Conservation (phyloP, 2,329 filamentous ascomycete genomes). For the Colletotrichum plurivorum region DNA sequence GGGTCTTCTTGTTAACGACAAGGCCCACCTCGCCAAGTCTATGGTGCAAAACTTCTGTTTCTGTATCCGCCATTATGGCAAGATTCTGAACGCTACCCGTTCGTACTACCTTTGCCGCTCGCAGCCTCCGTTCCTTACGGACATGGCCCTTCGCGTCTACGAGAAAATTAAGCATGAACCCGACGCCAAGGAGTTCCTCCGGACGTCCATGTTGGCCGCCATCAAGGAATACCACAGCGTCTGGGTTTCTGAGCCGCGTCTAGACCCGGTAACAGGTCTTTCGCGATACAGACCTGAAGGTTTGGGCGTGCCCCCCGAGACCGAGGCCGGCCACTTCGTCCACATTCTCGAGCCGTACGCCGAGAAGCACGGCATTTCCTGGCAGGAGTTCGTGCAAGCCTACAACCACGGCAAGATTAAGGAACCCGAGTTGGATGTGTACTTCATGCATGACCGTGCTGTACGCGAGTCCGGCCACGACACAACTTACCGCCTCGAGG, state of each 20-base stretch:
- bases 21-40: constrained; percentile 87
- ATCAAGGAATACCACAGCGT: constrained; percentile 97
- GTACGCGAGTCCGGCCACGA: constrained; percentile 98
- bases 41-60: constrained; percentile 99
- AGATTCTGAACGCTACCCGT: constrained; percentile 96
- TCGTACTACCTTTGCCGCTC: constrained; percentile 96
- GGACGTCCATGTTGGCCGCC: constrained; percentile 84
- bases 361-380: constrained; percentile 85
- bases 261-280: constrained; percentile 83
- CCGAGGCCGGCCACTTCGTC: constrained; percentile 87
- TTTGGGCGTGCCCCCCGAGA: constrained; percentile 90
- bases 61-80: constrained; percentile 98
- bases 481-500: constrained; percentile 93
- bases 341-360: constrained; percentile 87
- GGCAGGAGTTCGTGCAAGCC: constrained; percentile 86
- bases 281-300: constrained; percentile 90
- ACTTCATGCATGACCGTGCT: constrained; percentile 95
- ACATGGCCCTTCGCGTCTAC: constrained; percentile 95
- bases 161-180: constrained; percentile 92
- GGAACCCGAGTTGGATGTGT: constrained; percentile 93
- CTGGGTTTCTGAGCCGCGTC: constrained; percentile 84
- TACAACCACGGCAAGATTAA: constrained; percentile 85
- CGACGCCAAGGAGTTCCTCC: constrained; percentile 85
- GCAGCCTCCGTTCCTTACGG: constrained; percentile 96
- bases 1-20: constrained; percentile 87